phyloP scores from a whole-genome alignment of 1,139 yeast genomes.

The Diutina catenulata region DNA sequence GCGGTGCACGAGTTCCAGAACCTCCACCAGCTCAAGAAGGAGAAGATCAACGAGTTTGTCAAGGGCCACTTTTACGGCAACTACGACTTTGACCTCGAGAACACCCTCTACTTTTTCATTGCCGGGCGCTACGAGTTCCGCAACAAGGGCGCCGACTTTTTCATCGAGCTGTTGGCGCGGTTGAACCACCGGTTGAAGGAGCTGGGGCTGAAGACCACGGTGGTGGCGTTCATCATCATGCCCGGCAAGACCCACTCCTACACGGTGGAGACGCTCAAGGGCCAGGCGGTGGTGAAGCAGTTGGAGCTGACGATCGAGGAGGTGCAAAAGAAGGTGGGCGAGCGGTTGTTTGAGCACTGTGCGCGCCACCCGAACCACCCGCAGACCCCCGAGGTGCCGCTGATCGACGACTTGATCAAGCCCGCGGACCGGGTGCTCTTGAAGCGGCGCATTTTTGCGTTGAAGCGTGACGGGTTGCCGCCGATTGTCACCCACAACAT shows the following conservation, averaged over 20 bases:
- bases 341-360: conserved; percentile 82
- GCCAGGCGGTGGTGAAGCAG: conserved; percentile 92
- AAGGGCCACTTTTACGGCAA: conserved; percentile 97
- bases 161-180: conserved; percentile 85
- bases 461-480: conserved; percentile 79
- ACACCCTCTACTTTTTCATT: conserved; percentile 88
- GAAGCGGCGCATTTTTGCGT: conserved; percentile 87
- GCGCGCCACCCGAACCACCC: conserved; percentile 59
- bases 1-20: conserved; percentile 98
- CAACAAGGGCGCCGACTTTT: conserved; percentile 94
- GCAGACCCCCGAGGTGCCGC: conserved; percentile 47
- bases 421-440: conserved; percentile 83
- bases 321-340: conserved; percentile 80
- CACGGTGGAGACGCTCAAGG: conserved; percentile 90
- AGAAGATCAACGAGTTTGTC: conserved; percentile 84
- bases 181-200: conserved; percentile 79
- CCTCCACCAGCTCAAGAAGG: conserved; percentile 85
- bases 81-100: conserved; percentile 87
- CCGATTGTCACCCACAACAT: conserved; percentile 98
- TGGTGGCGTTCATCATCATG: conserved; percentile 97
- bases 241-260: conserved; percentile 92
- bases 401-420: conserved; percentile 70
- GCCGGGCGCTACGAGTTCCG: conserved; percentile 97
- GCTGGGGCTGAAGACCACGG: conserved; percentile 76
- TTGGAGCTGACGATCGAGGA: conserved; percentile 83